These are phyloP conservation scores for Trametes gibbosa DNA, from an alignment of 768 basidiomycete species.

Conservation along the genomic window DNA sequence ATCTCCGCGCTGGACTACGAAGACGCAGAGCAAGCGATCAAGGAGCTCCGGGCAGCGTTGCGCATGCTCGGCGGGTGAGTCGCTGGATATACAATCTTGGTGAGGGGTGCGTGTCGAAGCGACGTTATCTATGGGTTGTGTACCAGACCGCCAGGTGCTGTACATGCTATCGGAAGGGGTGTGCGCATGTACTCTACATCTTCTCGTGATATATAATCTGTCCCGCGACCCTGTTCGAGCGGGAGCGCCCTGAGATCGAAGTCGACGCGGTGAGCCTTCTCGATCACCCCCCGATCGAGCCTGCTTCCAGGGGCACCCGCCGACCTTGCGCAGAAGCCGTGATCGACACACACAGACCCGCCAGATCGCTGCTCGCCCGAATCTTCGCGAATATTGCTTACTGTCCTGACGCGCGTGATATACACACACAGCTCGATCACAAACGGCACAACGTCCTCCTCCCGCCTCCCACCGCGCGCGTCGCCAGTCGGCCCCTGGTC, in stretches of 20 bases:
- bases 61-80: conserved; percentile 52
- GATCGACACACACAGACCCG: not conserved
- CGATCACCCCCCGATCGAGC: too few species aligned
- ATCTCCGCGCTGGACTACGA: conserved; percentile 97
- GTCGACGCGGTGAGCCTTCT: too few species aligned
- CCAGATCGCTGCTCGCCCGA: not conserved
- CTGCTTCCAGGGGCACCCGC: too few species aligned
- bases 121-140: not conserved
- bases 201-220: conserved; percentile 1
- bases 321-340: not conserved
- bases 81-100: too few species aligned
- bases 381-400: not conserved
- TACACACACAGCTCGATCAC: not conserved
- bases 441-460: not conserved
- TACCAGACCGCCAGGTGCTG: too few species aligned
- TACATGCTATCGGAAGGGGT: too few species aligned
- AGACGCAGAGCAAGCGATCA: conserved; percentile 81
- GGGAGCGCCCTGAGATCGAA: not conserved
- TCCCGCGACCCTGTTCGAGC: not conserved
- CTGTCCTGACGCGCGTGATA: too few species aligned
- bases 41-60: conserved; percentile 78
- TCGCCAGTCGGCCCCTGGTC: too few species aligned
- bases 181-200: not conserved
- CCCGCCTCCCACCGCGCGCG: not conserved
- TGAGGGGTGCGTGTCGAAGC: too few species aligned